These are phyloP conservation scores for Quercus wislizeni DNA, from an alignment of 306 rosid genomes.

Conservation along the genomic window DNA sequence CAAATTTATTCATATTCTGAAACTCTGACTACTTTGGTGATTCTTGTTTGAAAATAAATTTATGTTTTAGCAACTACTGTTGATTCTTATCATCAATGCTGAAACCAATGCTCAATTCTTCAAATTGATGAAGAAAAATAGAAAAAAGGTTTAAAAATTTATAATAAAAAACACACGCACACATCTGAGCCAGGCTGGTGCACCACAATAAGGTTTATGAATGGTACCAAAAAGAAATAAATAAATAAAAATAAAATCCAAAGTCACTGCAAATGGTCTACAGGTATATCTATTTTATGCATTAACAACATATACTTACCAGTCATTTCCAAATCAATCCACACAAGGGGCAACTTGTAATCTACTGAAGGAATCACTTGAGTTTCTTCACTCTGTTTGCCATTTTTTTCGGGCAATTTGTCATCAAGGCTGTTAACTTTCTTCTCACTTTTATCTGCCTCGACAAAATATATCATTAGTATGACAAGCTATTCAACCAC, in stretches of 20 bases:
- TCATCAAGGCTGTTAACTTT: conserved; percentile 33
- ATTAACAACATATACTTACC: conserved; percentile 45
- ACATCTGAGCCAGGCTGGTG: too few species aligned
- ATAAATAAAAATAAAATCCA: not conserved
- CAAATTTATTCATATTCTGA: not conserved
- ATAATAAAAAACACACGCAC: not conserved
- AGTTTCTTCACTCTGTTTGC: conserved; percentile 21
- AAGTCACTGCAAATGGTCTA: not conserved
- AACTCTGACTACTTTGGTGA: not conserved
- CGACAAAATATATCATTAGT: conserved; percentile 21
- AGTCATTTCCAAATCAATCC: conserved; percentile 99
- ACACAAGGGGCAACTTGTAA: conserved; percentile 80
- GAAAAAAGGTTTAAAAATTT: not conserved
- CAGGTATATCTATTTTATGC: not conserved
- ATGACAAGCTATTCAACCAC: conserved; percentile 7
- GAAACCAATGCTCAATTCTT: not conserved
- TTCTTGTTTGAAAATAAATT: not conserved
- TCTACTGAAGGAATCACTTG: conserved; percentile 29
- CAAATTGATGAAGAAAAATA: not conserved
- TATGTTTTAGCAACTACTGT: not conserved
- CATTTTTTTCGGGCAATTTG: not conserved
- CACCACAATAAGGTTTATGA: not conserved
- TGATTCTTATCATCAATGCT: not conserved
- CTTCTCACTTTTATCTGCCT: conserved; percentile 49
- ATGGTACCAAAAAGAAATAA: not conserved